Evolutionary conservation across 1,139 yeast genomes (phyloP).

Genomic region (Taphrina confusa): DNA sequence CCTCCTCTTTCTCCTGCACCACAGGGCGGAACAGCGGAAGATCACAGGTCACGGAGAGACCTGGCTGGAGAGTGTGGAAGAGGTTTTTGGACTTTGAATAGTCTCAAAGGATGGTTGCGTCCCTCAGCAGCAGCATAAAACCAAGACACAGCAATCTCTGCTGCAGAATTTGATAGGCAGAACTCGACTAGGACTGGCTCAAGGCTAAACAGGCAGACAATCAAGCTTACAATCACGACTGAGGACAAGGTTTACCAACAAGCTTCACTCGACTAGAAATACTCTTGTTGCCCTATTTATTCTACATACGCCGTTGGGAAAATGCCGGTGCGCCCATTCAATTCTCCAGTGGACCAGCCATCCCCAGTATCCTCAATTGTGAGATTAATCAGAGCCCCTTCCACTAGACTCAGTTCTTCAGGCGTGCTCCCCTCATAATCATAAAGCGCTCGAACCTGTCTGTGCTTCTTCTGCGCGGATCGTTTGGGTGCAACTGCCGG

Average conservation of each 20-base stretch:
- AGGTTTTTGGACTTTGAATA: constrained; percentile 14
- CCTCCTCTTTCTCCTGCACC: constrained; percentile 20
- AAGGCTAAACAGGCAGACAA: no score
- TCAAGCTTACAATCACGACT: no score
- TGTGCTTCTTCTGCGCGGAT: constrained; percentile 59
- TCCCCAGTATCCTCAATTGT: constrained; percentile 76
- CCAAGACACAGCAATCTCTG: no score
- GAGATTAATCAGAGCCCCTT: constrained; percentile 75
- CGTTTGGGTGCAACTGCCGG: constrained; percentile 83
- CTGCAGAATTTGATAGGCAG: no score
- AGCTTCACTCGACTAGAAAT: no score
- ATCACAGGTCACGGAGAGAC: constrained; percentile 5
- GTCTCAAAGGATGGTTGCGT: no score
- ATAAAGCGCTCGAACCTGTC: constrained; percentile 71
- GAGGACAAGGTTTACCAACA: no score
- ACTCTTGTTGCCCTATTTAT: no score
- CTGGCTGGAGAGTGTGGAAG: constrained; percentile 19
- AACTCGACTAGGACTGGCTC: no score
- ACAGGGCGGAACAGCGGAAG: not conserved
- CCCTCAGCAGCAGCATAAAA: no score
- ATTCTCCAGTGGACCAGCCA: constrained; percentile 92
- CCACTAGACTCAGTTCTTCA: constrained; percentile 70
- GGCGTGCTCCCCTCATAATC: constrained; percentile 80
- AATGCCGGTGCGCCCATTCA: constrained; percentile 33
- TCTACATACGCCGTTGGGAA: constrained; percentile 38